phyloP scores from a whole-genome alignment of 202 grass and related monocot genomes.

The Setaria italica region DNA sequence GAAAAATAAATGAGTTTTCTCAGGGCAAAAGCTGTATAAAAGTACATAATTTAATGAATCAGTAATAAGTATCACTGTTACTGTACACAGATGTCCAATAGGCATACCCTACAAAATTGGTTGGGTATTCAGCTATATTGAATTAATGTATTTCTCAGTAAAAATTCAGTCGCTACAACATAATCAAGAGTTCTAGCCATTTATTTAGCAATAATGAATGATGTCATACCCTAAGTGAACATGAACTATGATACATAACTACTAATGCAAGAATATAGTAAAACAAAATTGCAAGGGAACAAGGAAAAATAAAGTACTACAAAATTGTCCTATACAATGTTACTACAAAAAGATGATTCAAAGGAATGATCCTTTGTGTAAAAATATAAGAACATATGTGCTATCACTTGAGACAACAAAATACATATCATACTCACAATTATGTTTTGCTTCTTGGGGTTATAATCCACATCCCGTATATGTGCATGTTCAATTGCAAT shows the following conservation, averaged over 20 bases:
- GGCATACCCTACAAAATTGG: constrained; percentile 13
- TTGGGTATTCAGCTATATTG: background rate
- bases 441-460: constrained; percentile 89
- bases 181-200: constrained; percentile 14
- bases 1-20: background rate
- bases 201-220: constrained; percentile 21
- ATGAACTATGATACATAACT: constrained; percentile 27
- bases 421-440: constrained; percentile 66
- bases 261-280: constrained; percentile 27
- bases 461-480: constrained; percentile 93
- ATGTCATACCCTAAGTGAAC: constrained; percentile 15
- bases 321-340: constrained; percentile 6
- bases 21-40: background rate
- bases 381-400: constrained; percentile 23
- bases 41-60: constrained; percentile 33
- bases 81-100: background rate
- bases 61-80: constrained; percentile 42
- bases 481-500: constrained; percentile 82
- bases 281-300: constrained; percentile 39
- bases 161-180: constrained; percentile 26
- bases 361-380: background rate
- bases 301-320: constrained; percentile 23
- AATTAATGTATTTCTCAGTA: constrained; percentile 8
- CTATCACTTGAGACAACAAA: constrained; percentile 18
- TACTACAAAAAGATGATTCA: constrained; percentile 20